These are phyloP conservation scores for Mycena chlorophos DNA, from an alignment of 768 basidiomycete species.

Conservation along the genomic window DNA sequence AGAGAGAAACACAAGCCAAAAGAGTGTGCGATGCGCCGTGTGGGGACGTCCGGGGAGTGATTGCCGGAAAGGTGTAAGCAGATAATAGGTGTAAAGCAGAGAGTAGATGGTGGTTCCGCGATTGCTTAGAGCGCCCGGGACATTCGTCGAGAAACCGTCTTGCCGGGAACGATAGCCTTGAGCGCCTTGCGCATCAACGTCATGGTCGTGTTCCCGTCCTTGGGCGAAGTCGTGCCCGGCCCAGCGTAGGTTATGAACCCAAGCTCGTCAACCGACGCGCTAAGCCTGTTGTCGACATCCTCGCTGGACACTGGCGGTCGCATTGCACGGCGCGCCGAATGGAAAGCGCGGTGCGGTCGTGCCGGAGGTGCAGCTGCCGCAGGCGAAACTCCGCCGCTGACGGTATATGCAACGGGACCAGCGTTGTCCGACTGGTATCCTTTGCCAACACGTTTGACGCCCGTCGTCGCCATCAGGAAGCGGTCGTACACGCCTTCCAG, in stretches of 20 bases:
- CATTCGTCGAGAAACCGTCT: conserved; percentile 50
- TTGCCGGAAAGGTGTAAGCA: background rate
- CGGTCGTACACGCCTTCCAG: conserved; percentile 79
- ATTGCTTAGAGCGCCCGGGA: conserved; percentile 37
- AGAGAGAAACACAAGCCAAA: conserved; percentile 4
- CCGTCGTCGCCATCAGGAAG: conserved; percentile 78
- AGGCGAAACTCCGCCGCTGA: conserved; percentile 22
- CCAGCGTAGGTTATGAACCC: conserved; percentile 49
- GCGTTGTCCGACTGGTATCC: conserved; percentile 76
- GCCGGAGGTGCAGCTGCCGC: conserved; percentile 25
- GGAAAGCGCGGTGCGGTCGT: conserved; percentile 46
- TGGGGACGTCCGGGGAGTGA: conserved; percentile 4
- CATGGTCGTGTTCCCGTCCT: conserved; percentile 51
- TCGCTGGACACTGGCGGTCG: conserved; percentile 74
- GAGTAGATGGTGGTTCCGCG: background rate
- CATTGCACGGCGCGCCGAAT: conserved; percentile 55
- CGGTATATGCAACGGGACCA: conserved; percentile 42
- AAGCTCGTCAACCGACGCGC: conserved; percentile 64
- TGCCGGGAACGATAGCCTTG: conserved; percentile 74
- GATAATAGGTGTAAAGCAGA: conserved; percentile 4
- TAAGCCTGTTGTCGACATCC: conserved; percentile 43
- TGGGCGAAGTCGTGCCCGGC: conserved; percentile 26
- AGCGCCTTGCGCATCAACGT: conserved; percentile 69
- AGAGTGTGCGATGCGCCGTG: conserved; percentile 14
- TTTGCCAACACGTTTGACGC: conserved; percentile 76